Base-by-base conservation (phyloP, 2,329 filamentous ascomycete genomes). In the Pestalotiopsis sp. region DNA sequence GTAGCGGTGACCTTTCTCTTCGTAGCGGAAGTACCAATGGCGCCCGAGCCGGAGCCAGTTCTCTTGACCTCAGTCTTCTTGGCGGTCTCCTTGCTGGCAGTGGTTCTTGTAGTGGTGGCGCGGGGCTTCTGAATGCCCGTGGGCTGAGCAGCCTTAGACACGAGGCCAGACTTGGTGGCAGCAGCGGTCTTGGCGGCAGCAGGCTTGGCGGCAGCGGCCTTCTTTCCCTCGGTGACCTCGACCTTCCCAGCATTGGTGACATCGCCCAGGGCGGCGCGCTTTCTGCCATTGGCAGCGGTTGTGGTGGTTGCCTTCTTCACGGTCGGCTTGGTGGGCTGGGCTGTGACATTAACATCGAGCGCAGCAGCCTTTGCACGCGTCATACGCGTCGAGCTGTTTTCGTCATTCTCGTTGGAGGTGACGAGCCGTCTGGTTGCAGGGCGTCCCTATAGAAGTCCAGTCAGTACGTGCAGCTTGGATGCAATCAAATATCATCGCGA, bases 391-490 rank as follows among this genome's bases (percentile, higher is more conserved):
- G 92, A 90, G 69, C 86, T 83, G 72, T 82, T 88, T 80, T 97
- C 97, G 85, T 98, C 96, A 80, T 98, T 95, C 79, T 98, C 98
- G 86, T 98, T 95, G 81, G 97, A 96, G 73, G 92, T 92, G 76
- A 92, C 88, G 80, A 90, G 88, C 83, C 94, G 88, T 82, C 92
- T 89, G 59, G 45, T 52, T 77, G 90, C 86, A 79, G 88, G 85
- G 82, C 93, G 92, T 85, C 87, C 88, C 92, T 85, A 17, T 4
- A 62, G 25, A 20, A 49, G 27, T 36, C 25, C 31, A 61, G 66
- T 68, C 63, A 68, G 66, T 63, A 65, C 36, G 49, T 31, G 55
- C 27, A 27, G 17, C 9, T 27, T 36, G 45, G 61, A 67, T 38
- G 58, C 57, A 58, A 25, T 41, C n/a, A 38, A 13, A 31, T 38